These are phyloP conservation scores for Trichothecium roseum DNA, from an alignment of 2,329 filamentous ascomycete species.

Conservation along the genomic window DNA sequence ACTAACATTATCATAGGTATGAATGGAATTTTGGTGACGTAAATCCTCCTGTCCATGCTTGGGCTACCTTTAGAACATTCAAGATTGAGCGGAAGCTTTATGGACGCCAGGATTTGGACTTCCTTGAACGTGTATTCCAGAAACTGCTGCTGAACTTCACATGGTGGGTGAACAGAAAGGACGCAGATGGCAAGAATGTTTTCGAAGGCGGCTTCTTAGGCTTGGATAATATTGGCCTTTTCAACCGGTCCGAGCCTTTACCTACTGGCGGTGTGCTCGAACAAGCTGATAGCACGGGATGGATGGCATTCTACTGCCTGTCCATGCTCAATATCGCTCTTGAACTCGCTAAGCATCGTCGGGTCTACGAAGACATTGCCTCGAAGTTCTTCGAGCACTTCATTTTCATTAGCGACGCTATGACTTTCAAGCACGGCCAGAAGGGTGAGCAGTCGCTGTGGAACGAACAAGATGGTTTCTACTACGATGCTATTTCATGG, in stretches of 20 bases:
- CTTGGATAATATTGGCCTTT: slow-evolving; percentile 92
- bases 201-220: slow-evolving; percentile 95
- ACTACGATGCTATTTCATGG: slow-evolving; percentile 97
- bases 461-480: slow-evolving; percentile 96
- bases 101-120: slow-evolving; percentile 87
- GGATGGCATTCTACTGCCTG: slow-evolving; percentile 97
- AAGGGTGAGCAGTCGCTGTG: slow-evolving; percentile 75
- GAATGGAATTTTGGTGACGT: slow-evolving; percentile 99
- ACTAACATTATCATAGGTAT: slow-evolving; percentile 32
- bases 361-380: slow-evolving; percentile 92
- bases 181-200: slow-evolving; percentile 88
- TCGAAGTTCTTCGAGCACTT: slow-evolving; percentile 99
- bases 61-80: slow-evolving; percentile 91
- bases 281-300: slow-evolving; percentile 94
- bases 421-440: slow-evolving; percentile 68
- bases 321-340: slow-evolving; percentile 96
- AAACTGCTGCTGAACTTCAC: slow-evolving; percentile 95
- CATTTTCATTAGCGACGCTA: slow-evolving; percentile 93
- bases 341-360: slow-evolving; percentile 87
- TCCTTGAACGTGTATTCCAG: slow-evolving; percentile 92
- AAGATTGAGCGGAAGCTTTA: slow-evolving; percentile 98
- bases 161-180: slow-evolving; percentile 98
- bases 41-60: slow-evolving; percentile 92
- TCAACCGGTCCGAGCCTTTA: slow-evolving; percentile 91
- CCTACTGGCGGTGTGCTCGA: slow-evolving; percentile 90